These are phyloP conservation scores for Exophiala dermatitidis DNA, from an alignment of 2,329 filamentous ascomycete genomes.

Conservation along the genomic window DNA sequence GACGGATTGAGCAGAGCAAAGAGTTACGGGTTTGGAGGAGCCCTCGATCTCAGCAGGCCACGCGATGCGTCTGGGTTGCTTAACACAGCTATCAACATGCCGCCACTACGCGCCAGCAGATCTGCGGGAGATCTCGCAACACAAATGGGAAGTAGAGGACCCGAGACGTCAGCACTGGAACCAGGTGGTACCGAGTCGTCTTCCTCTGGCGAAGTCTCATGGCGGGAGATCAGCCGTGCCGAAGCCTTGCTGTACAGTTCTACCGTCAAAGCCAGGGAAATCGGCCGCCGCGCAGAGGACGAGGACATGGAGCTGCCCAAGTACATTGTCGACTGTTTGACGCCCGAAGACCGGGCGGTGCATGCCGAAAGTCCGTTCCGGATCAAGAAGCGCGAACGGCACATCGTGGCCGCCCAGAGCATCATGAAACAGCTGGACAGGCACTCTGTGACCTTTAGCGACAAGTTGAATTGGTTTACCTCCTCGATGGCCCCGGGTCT, in stretches of 20 bases:
- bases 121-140: slow-evolving; percentile 12
- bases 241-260: slow-evolving; percentile 70
- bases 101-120: slow-evolving; percentile 22
- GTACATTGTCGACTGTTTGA: slow-evolving; percentile 32
- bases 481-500: slow-evolving; percentile 41
- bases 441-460: slow-evolving; percentile 41
- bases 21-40: slow-evolving; percentile 31
- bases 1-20: slow-evolving; percentile 19
- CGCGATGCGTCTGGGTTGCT: slow-evolving; percentile 21
- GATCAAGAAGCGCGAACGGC: slow-evolving; percentile 45
- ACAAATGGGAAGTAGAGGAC: not conserved
- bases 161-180: slow-evolving; percentile 15
- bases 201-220: slow-evolving; percentile 31
- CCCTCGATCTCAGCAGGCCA: slow-evolving; percentile 20
- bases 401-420: slow-evolving; percentile 47
- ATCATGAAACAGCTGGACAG: slow-evolving; percentile 41
- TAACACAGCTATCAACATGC: slow-evolving; percentile 17
- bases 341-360: slow-evolving; percentile 31
- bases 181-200: not conserved
- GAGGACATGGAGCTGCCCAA: slow-evolving; percentile 23
- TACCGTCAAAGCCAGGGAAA: slow-evolving; percentile 83
- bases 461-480: slow-evolving; percentile 36
- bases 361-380: slow-evolving; percentile 26
- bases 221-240: slow-evolving; percentile 72
- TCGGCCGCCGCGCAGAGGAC: slow-evolving; percentile 57